phyloP scores from a whole-genome alignment of 768 basidiomycete species.

The Chalciporus piperatus region DNA sequence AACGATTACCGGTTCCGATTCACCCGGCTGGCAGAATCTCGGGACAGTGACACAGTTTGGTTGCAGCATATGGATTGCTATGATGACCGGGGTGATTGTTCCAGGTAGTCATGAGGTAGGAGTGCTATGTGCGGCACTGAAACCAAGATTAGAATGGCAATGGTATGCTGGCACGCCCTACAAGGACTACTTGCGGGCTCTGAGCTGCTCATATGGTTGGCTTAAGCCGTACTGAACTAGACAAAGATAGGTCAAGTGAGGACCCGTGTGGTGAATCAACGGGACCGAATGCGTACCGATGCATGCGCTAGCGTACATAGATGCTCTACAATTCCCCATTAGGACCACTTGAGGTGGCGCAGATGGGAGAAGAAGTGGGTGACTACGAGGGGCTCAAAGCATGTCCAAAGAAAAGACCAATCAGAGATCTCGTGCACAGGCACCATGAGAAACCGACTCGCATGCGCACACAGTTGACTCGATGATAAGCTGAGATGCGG shows the following conservation, averaged over 20 bases:
- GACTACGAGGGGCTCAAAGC: slow-evolving; percentile 1
- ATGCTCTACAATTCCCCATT: background rate
- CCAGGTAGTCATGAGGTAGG: background rate
- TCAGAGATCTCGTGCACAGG: background rate
- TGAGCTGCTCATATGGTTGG: too few species aligned
- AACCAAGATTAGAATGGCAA: background rate
- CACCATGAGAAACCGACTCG: slow-evolving; percentile 3
- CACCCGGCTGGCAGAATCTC: slow-evolving; percentile 9
- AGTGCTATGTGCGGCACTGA: background rate
- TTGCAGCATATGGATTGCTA: background rate
- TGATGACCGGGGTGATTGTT: background rate
- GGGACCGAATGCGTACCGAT: too few species aligned
- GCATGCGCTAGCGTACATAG: background rate
- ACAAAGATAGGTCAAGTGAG: background rate
- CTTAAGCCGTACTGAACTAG: too few species aligned
- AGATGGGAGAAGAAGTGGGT: background rate
- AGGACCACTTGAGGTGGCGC: background rate
- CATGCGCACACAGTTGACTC: background rate
- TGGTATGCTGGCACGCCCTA: background rate
- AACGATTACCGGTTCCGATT: slow-evolving; percentile 12
- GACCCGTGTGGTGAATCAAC: too few species aligned
- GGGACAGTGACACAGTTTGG: background rate
- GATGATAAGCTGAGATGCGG: slow-evolving; percentile 2
- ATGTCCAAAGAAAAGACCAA: background rate
- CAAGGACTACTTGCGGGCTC: background rate